Evolutionary conservation across 208 protist species (phyloP).

Genomic region (Leishmania major): DNA sequence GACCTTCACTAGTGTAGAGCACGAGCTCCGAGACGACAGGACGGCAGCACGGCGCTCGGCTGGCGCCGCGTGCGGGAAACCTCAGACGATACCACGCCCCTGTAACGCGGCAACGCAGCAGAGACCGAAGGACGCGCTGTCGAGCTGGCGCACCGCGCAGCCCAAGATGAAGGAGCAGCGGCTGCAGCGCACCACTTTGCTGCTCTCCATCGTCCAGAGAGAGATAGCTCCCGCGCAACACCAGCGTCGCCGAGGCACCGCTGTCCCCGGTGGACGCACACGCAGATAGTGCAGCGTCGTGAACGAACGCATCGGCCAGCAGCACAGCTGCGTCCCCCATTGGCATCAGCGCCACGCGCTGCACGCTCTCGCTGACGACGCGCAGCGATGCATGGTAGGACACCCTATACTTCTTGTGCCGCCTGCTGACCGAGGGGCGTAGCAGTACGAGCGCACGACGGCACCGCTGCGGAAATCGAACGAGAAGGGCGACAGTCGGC

Average conservation of each 20-base stretch:
- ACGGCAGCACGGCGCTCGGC: neutral
- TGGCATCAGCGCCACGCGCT: constrained; percentile 15
- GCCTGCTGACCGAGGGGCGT: constrained; percentile 7
- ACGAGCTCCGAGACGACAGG: constrained; percentile 8
- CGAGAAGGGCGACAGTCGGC: constrained; percentile 26
- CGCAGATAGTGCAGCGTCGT: neutral
- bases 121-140: constrained; percentile 5
- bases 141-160: constrained; percentile 13
- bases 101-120: constrained; percentile 18
- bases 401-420: neutral
- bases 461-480: constrained; percentile 13
- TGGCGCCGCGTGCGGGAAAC: neutral
- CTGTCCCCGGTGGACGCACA: no score
- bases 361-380: constrained; percentile 24
- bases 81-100: constrained; percentile 17
- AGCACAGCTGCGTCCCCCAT: constrained; percentile 14
- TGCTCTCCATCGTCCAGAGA: neutral
- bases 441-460: constrained; percentile 22
- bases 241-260: constrained; percentile 7
- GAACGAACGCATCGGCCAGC: constrained; percentile 9
- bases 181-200: constrained; percentile 7
- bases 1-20: constrained; percentile 19
- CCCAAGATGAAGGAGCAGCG: constrained; percentile 21
- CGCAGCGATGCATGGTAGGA: constrained; percentile 6
- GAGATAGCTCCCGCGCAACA: constrained; percentile 19